phyloP scores from a whole-genome alignment of 2,329 filamentous ascomycete species.

The Arthrobotrys sphaeroides region DNA sequence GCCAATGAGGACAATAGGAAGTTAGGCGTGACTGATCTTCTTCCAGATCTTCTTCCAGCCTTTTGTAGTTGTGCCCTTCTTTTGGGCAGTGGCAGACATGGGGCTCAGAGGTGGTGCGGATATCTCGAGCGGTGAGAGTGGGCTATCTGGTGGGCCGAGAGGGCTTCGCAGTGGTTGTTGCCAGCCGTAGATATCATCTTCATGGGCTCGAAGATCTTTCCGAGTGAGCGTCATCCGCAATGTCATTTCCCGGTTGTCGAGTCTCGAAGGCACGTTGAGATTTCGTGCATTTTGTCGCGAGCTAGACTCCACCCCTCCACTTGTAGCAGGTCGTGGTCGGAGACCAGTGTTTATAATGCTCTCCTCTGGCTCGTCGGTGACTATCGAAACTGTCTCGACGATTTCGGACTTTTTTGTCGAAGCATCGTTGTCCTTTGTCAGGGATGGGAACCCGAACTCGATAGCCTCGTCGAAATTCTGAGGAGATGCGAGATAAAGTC shows the following conservation, averaged over 20 bases:
- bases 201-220: conserved; percentile 80
- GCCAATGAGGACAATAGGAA: conserved; percentile 8
- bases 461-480: conserved; percentile 93
- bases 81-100: conserved; percentile 3
- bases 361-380: conserved; percentile 31
- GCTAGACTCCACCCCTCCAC: conserved; percentile 42
- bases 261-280: conserved; percentile 30
- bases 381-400: conserved; percentile 43
- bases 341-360: conserved; percentile 38
- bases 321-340: conserved; percentile 47
- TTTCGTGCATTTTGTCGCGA: conserved; percentile 20
- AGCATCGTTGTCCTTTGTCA: conserved; percentile 59
- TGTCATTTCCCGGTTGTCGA: conserved; percentile 82
- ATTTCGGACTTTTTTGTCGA: conserved; percentile 58
- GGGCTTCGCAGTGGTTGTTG: conserved; percentile 61
- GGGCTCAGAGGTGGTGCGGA: neutral
- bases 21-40: conserved; percentile 45
- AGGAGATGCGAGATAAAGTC: conserved; percentile 84
- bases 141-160: conserved; percentile 35
- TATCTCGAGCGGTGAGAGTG: conserved; percentile 20
- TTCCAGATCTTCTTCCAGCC: conserved; percentile 54
- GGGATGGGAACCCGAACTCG: conserved; percentile 87
- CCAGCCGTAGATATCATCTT: conserved; percentile 77
- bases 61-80: conserved; percentile 28
- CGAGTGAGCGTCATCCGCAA: conserved; percentile 93